phyloP scores from a whole-genome alignment of 2,329 filamentous ascomycete species.

The Cladosporium sp. region DNA sequence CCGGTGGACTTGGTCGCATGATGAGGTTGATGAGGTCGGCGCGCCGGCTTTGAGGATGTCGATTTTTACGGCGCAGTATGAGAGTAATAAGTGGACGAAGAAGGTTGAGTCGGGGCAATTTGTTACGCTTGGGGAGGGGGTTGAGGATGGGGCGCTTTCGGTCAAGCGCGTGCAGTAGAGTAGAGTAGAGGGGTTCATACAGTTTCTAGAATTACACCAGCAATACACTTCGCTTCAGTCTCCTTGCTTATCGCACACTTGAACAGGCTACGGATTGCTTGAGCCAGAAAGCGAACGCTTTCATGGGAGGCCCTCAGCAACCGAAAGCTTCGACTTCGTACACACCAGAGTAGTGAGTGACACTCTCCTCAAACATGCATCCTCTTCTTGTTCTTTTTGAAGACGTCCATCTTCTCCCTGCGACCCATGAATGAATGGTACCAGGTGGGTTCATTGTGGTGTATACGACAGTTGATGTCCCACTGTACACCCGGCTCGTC shows the following conservation, averaged over 20 bases:
- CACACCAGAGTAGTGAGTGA: too few relatives aligned
- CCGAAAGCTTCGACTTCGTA: too few relatives aligned
- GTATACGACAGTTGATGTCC: slow-evolving; percentile 25
- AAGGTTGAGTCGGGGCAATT: slow-evolving; percentile 50
- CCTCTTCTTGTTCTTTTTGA: background rate
- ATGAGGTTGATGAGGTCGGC: slow-evolving; percentile 34
- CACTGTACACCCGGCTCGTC: slow-evolving; percentile 19
- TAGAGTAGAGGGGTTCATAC: too few relatives aligned
- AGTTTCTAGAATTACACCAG: too few relatives aligned
- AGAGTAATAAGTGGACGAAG: slow-evolving; percentile 73
- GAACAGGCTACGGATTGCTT: too few relatives aligned
- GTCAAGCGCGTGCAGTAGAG: slow-evolving; percentile 39
- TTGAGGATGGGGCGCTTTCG: slow-evolving; percentile 42
- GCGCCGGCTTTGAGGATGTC: slow-evolving; percentile 64
- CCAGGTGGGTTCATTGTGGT: slow-evolving; percentile 28
- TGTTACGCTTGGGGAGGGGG: slow-evolving; percentile 21
- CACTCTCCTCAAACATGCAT: too few relatives aligned
- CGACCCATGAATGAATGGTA: slow-evolving; percentile 26
- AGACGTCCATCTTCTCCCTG: slow-evolving; percentile 14
- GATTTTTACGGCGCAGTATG: slow-evolving; percentile 66
- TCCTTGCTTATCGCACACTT: too few relatives aligned
- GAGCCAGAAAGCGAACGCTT: too few relatives aligned
- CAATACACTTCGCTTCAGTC: too few relatives aligned
- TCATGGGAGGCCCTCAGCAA: too few relatives aligned
- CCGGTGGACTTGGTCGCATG: slow-evolving; percentile 80